Conservation (phyloP, 1,284 basidiomycete species). For the Blastosporella zonata region DNA sequence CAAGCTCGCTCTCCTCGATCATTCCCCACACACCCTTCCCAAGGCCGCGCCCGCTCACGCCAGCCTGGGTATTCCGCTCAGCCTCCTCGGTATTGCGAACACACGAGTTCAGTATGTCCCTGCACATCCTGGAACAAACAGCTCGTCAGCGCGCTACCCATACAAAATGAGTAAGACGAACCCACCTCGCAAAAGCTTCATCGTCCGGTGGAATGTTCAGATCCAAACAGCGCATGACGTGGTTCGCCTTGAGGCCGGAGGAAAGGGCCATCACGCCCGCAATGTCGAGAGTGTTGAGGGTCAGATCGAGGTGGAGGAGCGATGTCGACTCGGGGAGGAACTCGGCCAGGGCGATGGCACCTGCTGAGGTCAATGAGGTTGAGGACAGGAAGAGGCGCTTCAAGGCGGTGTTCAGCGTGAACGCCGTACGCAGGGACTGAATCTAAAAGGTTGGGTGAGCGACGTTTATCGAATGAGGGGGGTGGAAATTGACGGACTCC, state of each 20-base stretch:
- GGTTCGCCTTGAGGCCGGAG: constrained; percentile 81
- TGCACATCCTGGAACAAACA: constrained; percentile 53
- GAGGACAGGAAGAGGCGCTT: constrained; percentile 91
- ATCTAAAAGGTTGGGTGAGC: constrained; percentile 46
- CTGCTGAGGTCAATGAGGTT: constrained; percentile 79
- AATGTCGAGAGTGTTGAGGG: constrained; percentile 78
- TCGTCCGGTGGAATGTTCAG: constrained; percentile 89
- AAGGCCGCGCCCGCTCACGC: constrained; percentile 34
- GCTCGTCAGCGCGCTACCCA: constrained; percentile 8
- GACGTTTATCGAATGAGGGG: background rate
- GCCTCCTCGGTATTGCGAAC: constrained; percentile 89
- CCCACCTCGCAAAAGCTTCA: constrained; percentile 80
- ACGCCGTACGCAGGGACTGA: constrained; percentile 85
- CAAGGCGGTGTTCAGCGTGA: constrained; percentile 89
- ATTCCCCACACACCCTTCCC: constrained; percentile 75
- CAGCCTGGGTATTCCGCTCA: constrained; percentile 43
- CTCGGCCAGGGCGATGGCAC: constrained; percentile 93
- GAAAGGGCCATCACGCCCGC: constrained; percentile 92
- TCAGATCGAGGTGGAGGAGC: constrained; percentile 87
- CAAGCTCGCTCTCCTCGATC: constrained; percentile 79
- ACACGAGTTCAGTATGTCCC: constrained; percentile 79
- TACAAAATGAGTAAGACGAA: constrained; percentile 14
- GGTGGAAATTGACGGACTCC: constrained; percentile 54
- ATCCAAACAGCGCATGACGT: constrained; percentile 88
- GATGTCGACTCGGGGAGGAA: constrained; percentile 90